Evolutionary conservation across 352 stramenopile species (phyloP), one percentile per base, ranked within the genome.

Genomic region (Pythium coloratum): DNA sequence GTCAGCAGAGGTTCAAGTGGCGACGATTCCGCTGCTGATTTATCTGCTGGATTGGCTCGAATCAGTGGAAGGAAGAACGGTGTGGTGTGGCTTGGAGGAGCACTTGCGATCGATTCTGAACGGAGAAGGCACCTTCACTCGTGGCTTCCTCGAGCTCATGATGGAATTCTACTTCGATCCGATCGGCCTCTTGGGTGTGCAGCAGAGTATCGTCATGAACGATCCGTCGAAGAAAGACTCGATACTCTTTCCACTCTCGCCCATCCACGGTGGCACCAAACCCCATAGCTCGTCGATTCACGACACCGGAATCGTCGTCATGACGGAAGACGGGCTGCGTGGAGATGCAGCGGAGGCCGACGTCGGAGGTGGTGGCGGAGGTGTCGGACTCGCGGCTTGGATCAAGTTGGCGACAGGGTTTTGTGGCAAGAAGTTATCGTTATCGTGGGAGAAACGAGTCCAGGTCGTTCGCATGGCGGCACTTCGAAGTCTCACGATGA

Each of bases 121-220:
- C 50, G 82, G 82, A n/a, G 78, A 93, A 57, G 75, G 82, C 28
- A 90, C 66, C 53, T 90, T 90, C 38, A 90, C 82, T 2, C 66
- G 77, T 24, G 83, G 83, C 0, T 92, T 94, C 47, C 56, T 91
- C 16, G 84, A 94, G 64, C 78, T 94, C 26, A 92, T 93, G 84
- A 90, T 92, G 76, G 85, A 94, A 62, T 90, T 92, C 59, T 91
- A 91, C 66, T 91, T 91, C 46, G 82, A 95, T 55, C 84, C 83
- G 20, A 65, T 61, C 3, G 88, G 73, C 46, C 62, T 82, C 0
- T 64, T 89, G 6, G 85, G 87, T 14, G 78, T 89, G 46, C 85
- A 93, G 46, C 84, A 95, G 49, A 90, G 85, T 46, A 82, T 95
- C 42, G 81, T 92, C 42, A 93, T 95, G 83, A 95, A 95, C 34